A percentile compares a stretch with the other conserved stretches of the same genome.
These are phyloP conservation scores for Russula sp. DNA, from an alignment of 768 basidiomycete species.

Conservation along the genomic window DNA sequence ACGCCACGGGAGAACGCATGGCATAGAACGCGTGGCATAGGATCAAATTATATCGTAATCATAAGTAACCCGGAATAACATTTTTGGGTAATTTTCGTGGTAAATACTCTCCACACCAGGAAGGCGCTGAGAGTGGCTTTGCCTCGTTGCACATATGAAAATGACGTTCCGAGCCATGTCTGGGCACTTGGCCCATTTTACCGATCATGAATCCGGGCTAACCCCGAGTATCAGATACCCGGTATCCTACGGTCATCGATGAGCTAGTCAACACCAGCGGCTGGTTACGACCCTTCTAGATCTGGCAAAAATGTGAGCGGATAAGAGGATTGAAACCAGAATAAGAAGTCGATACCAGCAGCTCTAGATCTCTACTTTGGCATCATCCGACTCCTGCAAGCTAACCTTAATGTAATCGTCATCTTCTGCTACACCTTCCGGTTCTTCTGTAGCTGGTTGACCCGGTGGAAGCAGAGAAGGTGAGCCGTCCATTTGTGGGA, in stretches of 20 bases:
- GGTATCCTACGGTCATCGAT: not conserved
- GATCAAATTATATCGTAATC: conserved; percentile 9
- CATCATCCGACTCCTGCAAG: conserved; percentile 31
- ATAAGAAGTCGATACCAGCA: not conserved
- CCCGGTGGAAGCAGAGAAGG: not conserved
- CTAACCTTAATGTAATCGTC: conserved; percentile 11
- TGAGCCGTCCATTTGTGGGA: conserved; percentile 27
- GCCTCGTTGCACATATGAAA: conserved; percentile 1
- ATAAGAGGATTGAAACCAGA: not conserved
- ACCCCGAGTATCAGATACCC: not conserved
- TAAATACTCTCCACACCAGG: not conserved
- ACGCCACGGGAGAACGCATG: conserved; percentile 9
- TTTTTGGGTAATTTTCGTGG: not conserved
- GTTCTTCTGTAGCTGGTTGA: not conserved
- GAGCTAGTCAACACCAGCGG: not conserved
- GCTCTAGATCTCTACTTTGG: conserved; percentile 41
- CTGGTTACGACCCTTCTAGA: not conserved
- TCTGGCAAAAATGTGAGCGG: not conserved
- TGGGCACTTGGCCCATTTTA: too few species aligned
- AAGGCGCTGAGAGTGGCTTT: not conserved
- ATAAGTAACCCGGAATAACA: not conserved
- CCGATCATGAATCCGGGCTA: not conserved
- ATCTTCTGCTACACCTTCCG: conserved; percentile 4
- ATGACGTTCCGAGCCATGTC: conserved; percentile 2
- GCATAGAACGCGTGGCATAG: not conserved